phyloP scores from a whole-genome alignment of 345 rosid genomes.

The Rhodamnia rubescens region DNA sequence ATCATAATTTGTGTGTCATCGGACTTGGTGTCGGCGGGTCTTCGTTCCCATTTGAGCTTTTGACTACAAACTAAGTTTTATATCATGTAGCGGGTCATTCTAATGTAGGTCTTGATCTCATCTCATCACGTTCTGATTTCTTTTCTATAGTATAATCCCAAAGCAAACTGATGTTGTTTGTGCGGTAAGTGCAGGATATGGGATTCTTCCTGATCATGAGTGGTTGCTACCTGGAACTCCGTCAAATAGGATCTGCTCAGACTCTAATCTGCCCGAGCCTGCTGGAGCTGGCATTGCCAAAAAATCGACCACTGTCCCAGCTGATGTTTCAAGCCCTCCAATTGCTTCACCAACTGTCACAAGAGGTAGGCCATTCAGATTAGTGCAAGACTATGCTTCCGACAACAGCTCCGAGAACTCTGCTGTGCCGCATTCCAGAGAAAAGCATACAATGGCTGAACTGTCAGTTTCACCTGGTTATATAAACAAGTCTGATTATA shows the following conservation, averaged over 20 bases:
- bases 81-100: neutral
- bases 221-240: neutral
- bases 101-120: neutral
- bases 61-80: neutral
- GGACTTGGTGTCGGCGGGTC: neutral
- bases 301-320: neutral
- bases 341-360: conserved; percentile 4
- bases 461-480: conserved; percentile 7
- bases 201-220: neutral
- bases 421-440: conserved; percentile 1
- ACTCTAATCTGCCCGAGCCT: conserved; percentile 7
- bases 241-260: neutral
- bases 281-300: neutral
- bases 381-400: conserved; percentile 39
- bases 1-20: neutral
- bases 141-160: neutral
- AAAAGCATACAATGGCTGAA: neutral
- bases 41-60: neutral
- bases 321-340: neutral
- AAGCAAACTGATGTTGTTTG: neutral
- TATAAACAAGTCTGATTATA: neutral
- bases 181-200: neutral
- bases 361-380: conserved; percentile 33
- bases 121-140: neutral
- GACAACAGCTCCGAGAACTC: conserved; percentile 31